Evolutionary conservation across 2,329 filamentous ascomycete species (phyloP).

Genomic region (Microdochium paspali): DNA sequence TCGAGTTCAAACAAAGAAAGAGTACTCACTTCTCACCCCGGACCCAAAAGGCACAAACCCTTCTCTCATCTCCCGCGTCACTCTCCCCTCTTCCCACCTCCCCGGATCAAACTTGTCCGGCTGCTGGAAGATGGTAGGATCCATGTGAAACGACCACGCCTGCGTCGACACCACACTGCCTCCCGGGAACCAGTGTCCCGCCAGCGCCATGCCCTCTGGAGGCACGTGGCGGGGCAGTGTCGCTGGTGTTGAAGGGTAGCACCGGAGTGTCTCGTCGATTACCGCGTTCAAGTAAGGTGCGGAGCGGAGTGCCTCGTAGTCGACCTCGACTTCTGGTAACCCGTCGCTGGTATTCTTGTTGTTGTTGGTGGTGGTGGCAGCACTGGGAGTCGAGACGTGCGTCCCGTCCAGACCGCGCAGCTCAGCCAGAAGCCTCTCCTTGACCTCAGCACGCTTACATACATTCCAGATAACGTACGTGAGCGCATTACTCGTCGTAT

Average conservation of each 20-base stretch:
- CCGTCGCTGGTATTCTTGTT: too few species aligned
- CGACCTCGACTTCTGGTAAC: constrained; percentile 8
- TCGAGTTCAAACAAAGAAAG: constrained; percentile 19
- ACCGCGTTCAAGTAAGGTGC: constrained; percentile 22
- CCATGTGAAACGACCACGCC: constrained; percentile 28
- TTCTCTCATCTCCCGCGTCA: constrained; percentile 15
- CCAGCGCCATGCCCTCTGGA: constrained; percentile 18
- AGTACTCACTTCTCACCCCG: constrained; percentile 12
- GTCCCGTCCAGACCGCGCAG: constrained; percentile 8
- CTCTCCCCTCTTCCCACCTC: constrained; percentile 13
- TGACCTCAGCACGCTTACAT: constrained; percentile 2
- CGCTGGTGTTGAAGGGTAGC: constrained; percentile 20
- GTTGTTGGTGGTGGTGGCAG: too few species aligned
- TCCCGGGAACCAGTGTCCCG: constrained; percentile 21
- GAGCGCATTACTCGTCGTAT: constrained; percentile 28
- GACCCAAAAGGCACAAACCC: constrained; percentile 17
- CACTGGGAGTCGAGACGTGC: too few species aligned
- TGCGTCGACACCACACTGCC: constrained; percentile 24
- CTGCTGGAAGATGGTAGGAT: constrained; percentile 22
- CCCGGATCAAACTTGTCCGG: constrained; percentile 18
- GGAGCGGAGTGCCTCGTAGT: constrained; percentile 18
- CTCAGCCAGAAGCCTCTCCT: constrained; percentile 9
- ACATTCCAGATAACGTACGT: constrained; percentile 25
- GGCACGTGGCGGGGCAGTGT: constrained; percentile 23
- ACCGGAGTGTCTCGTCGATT: constrained; percentile 18